These are phyloP conservation scores for Elaeis guineensis DNA, from an alignment of 176 grass and related monocot species.

Conservation along the genomic window DNA sequence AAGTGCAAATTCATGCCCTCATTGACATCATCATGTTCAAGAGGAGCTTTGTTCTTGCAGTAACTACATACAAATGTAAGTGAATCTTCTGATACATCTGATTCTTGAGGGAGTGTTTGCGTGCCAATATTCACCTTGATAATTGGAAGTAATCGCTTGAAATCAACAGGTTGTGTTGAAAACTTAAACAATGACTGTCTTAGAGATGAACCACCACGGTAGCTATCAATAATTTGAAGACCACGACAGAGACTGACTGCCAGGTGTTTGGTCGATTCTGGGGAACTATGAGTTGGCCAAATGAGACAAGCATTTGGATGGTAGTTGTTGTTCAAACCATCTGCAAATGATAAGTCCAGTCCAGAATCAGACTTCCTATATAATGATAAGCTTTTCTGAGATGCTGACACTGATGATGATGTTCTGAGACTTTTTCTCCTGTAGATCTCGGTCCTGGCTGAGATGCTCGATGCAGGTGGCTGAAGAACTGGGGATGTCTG, in stretches of 20 bases:
- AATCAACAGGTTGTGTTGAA: slow-evolving; percentile 51
- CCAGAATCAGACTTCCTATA: slow-evolving; percentile 7
- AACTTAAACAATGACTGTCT: slow-evolving; percentile 73
- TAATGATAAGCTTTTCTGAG: slow-evolving; percentile 21
- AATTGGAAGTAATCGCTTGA: slow-evolving; percentile 31
- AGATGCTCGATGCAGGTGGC: slow-evolving; percentile 4
- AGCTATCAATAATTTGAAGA: slow-evolving; percentile 68
- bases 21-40: slow-evolving; percentile 23
- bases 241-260: slow-evolving; percentile 79
- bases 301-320: slow-evolving; percentile 2
- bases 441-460: slow-evolving; percentile 20
- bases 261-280: slow-evolving; percentile 17
- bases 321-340: slow-evolving; percentile 9
- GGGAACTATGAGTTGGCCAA: slow-evolving; percentile 4
- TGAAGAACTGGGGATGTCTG: slow-evolving; percentile 5
- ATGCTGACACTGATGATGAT: slow-evolving; percentile 35
- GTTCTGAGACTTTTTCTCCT: slow-evolving; percentile 39
- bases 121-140: slow-evolving; percentile 65
- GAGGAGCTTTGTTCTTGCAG: slow-evolving; percentile 30
- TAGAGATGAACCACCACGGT: slow-evolving; percentile 43
- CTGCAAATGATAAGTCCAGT: slow-evolving; percentile 1
- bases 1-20: slow-evolving; percentile 52
- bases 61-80: slow-evolving; percentile 33
- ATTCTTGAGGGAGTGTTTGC: slow-evolving; percentile 61
- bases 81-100: slow-evolving; percentile 45